A percentile compares a stretch with the other conserved stretches of the same genome.
Evolutionary conservation across 441 rosid genomes (phyloP).

Genomic region (Theobroma grandiflorum): DNA sequence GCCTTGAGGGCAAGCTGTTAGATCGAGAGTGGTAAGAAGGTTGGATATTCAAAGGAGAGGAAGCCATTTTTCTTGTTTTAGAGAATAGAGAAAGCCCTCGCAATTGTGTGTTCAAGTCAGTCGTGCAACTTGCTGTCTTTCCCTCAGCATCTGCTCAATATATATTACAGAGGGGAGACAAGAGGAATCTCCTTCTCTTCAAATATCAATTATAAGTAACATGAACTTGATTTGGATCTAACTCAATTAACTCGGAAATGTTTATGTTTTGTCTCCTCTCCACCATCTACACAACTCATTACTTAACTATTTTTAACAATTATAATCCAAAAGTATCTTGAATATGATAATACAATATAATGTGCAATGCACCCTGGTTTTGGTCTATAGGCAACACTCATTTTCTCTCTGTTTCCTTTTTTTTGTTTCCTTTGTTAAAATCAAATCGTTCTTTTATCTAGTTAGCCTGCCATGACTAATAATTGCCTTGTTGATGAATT

Average conservation of each 20-base stretch:
- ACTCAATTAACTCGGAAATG: not conserved
- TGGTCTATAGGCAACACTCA: not conserved
- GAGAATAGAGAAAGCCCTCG: constrained; percentile 4
- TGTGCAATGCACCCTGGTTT: not conserved
- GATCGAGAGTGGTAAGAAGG: constrained; percentile 16
- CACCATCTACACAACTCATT: not conserved
- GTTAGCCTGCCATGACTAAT: not conserved
- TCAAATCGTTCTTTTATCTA: no score
- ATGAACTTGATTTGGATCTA: not conserved
- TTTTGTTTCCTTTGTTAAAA: not conserved
- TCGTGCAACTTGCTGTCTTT: not conserved
- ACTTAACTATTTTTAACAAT: not conserved
- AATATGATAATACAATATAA: not conserved
- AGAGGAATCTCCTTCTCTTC: constrained; percentile 8
- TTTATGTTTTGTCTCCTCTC: not conserved
- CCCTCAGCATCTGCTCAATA: not conserved
- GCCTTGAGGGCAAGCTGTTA: constrained; percentile 24
- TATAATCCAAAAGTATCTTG: not conserved
- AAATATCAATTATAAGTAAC: not conserved
- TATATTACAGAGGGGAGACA: constrained; percentile 11
- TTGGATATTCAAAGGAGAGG: constrained; percentile 15
- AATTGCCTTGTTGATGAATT: not conserved
- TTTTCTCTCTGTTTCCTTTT: not conserved
- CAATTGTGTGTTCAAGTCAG: not conserved
- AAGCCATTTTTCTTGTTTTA: constrained; percentile 27